These are phyloP conservation scores for Penstemon newberryi DNA, from an alignment of 257 asterid genomes.

Conservation along the genomic window DNA sequence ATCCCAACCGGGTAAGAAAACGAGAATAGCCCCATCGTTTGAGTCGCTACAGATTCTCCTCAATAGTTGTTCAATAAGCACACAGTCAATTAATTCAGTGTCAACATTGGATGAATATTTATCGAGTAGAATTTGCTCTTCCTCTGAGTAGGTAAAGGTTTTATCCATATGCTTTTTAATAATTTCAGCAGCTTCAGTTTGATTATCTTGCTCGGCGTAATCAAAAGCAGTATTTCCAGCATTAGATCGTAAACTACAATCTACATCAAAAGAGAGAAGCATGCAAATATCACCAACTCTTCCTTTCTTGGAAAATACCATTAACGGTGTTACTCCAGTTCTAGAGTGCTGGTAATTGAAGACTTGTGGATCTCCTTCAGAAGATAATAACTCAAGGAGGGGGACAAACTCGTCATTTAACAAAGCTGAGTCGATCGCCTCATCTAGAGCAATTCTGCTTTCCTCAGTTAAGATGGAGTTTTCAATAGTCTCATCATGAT, in stretches of 20 bases:
- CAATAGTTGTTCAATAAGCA: conserved; percentile 78
- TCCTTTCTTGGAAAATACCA: conserved; percentile 86
- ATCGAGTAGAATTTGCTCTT: conserved; percentile 63
- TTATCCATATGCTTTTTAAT: conserved; percentile 62
- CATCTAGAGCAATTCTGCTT: conserved; percentile 64
- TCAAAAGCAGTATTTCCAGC: conserved; percentile 70
- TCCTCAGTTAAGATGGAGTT: conserved; percentile 56
- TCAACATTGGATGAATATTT: conserved; percentile 64
- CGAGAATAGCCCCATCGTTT: conserved; percentile 76
- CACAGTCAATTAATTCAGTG: conserved; percentile 69
- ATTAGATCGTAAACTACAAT: conserved; percentile 52
- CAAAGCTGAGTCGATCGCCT: conserved; percentile 72
- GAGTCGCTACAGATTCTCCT: conserved; percentile 69
- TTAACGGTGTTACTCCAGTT: conserved; percentile 78
- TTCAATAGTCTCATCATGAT: conserved; percentile 32
- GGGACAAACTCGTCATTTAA: conserved; percentile 66
- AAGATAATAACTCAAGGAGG: conserved; percentile 68
- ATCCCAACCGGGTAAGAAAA: conserved; percentile 97
- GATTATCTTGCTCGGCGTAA: conserved; percentile 62
- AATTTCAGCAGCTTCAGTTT: conserved; percentile 63
- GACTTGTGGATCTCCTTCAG: conserved; percentile 50
- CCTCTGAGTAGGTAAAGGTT: conserved; percentile 39
- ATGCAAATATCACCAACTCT: conserved; percentile 72
- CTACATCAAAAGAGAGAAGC: conserved; percentile 84
- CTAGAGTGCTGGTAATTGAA: conserved; percentile 73